A percentile compares a stretch with the other conserved stretches of the same genome.
Conservation (phyloP, 2,329 filamentous ascomycete genomes). For the Pestalotiopsis fici region DNA sequence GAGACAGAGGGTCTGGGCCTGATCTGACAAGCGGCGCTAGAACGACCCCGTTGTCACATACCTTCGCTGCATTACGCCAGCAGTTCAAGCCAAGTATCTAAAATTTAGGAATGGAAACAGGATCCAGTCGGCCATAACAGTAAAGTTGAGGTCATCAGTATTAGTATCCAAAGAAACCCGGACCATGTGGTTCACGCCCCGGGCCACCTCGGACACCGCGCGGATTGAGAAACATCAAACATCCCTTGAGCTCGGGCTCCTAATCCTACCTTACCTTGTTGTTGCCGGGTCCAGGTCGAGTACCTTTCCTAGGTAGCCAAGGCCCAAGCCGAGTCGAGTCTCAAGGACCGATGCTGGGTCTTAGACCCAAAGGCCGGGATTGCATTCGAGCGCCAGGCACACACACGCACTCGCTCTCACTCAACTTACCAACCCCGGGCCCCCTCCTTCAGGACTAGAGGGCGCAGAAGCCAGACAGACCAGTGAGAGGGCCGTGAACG, state of each 20-base stretch:
- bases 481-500: not conserved
- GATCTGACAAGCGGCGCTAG: constrained; percentile 2
- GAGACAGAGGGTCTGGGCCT: not conserved
- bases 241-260: not conserved
- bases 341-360: not conserved
- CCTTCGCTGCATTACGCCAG: not conserved
- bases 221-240: not conserved
- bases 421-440: not conserved
- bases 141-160: not conserved
- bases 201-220: not conserved
- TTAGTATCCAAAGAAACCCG: not conserved
- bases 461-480: not conserved
- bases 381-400: not conserved
- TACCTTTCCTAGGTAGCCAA: not conserved
- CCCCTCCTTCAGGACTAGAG: not conserved
- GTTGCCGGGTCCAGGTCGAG: not conserved
- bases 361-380: not conserved
- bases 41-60: not conserved
- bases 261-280: not conserved
- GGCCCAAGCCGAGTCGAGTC: not conserved
- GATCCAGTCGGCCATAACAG: not conserved
- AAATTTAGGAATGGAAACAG: not conserved
- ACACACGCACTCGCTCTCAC: not conserved
- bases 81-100: not conserved
- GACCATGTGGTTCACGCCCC: not conserved